phyloP scores from a whole-genome alignment of 495 filamentous ascomycete genomes.

The Friedmanniomyces simplex region DNA sequence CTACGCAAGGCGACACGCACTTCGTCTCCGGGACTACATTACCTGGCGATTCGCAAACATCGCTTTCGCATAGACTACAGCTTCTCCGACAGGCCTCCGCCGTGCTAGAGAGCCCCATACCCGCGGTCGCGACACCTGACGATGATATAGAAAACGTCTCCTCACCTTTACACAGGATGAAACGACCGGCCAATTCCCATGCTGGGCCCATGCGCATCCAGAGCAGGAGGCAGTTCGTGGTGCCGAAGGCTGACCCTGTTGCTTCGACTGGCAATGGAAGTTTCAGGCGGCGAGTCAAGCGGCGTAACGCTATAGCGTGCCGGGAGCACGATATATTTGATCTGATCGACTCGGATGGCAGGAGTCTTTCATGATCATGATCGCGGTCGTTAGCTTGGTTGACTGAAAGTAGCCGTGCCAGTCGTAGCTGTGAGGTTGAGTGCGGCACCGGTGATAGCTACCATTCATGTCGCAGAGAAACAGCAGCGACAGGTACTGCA shows the following conservation, averaged over 20 bases:
- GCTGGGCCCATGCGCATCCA: not conserved
- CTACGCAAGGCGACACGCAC: slow-evolving; percentile 2
- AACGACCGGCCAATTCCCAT: not conserved
- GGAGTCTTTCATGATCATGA: no score
- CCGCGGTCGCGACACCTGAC: not conserved
- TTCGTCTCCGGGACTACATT: not conserved
- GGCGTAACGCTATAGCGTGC: not conserved
- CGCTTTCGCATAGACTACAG: not conserved
- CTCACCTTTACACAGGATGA: not conserved
- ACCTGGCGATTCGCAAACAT: not conserved
- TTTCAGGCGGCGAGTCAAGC: not conserved
- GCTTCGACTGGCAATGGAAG: no score
- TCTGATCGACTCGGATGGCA: not conserved
- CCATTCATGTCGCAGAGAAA: no score
- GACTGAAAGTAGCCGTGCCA: no score
- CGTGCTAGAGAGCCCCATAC: not conserved
- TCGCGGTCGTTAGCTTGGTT: no score
- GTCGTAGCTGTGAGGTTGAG: no score
- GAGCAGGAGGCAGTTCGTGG: not conserved
- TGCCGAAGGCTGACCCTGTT: not conserved
- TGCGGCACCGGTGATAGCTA: no score
- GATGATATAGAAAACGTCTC: not conserved
- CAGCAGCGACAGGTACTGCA: no score
- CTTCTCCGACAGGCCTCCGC: not conserved
- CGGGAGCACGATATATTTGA: not conserved